Evolutionary conservation across 441 rosid genomes (phyloP).

Genomic region (Gossypium davidsonii): DNA sequence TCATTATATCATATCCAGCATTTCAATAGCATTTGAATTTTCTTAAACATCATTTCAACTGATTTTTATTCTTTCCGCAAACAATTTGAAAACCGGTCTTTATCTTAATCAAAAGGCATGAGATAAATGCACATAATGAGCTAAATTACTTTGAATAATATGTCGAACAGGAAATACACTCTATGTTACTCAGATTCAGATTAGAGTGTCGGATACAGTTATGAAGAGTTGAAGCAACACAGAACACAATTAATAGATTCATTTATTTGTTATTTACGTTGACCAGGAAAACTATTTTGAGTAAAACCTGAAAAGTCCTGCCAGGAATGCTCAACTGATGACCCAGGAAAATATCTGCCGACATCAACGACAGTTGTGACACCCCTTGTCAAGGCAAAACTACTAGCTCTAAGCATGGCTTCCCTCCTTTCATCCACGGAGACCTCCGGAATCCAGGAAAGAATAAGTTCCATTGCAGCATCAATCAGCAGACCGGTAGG

Average conservation of each 20-base stretch:
- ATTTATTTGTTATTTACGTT: not conserved
- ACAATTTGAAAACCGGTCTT: not conserved
- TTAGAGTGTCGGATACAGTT: not conserved
- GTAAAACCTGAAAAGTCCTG: constrained; percentile 73
- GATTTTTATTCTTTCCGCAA: not conserved
- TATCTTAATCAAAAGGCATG: not conserved
- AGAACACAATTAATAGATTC: not conserved
- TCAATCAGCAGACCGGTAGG: constrained; percentile 79
- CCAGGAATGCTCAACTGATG: constrained; percentile 60
- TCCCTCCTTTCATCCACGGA: constrained; percentile 74
- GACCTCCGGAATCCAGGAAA: constrained; percentile 48
- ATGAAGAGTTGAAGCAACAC: not conserved
- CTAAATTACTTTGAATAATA: not conserved
- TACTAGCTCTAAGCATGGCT: constrained; percentile 70
- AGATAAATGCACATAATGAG: not conserved
- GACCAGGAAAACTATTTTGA: constrained; percentile 4
- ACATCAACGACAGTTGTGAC: constrained; percentile 81
- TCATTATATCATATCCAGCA: not conserved
- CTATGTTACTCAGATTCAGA: not conserved
- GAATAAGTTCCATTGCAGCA: constrained; percentile 75
- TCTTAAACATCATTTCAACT: not conserved
- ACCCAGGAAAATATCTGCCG: constrained; percentile 81
- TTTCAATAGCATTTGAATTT: not conserved
- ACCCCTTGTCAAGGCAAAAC: constrained; percentile 67
- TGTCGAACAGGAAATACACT: not conserved